These are phyloP conservation scores for Prunus persica DNA, from an alignment of 306 rosid species.

Conservation along the genomic window DNA sequence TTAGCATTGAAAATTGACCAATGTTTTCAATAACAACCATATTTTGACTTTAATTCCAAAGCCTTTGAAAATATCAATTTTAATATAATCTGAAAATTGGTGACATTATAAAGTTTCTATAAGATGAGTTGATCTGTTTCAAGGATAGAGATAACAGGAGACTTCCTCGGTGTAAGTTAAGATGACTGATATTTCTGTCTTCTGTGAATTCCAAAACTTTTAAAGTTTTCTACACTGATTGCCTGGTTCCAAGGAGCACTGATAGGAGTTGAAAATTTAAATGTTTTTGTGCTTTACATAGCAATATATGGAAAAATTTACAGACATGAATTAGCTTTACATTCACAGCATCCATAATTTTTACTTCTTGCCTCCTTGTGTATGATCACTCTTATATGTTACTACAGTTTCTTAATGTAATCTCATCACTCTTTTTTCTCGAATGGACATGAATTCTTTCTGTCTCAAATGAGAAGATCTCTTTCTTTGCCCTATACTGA, in stretches of 20 bases:
- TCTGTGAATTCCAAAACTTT: background rate
- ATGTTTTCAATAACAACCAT: background rate
- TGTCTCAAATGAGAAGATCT: conserved; percentile 43
- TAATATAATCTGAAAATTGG: background rate
- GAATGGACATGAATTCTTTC: conserved; percentile 10
- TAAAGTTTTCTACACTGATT: background rate
- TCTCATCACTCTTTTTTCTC: conserved; percentile 9
- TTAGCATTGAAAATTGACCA: background rate
- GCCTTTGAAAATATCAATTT: background rate
- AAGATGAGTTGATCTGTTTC: background rate
- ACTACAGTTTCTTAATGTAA: conserved; percentile 12
- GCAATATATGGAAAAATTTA: background rate
- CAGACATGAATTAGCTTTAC: background rate
- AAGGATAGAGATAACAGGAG: background rate
- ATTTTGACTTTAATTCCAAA: background rate
- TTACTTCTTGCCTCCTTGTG: conserved; percentile 6
- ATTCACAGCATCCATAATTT: conserved; percentile 4
- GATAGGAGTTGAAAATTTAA: background rate
- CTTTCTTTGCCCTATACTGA: conserved; percentile 46
- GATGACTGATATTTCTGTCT: background rate
- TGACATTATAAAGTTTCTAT: background rate
- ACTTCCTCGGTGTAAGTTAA: background rate
- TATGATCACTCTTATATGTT: conserved; percentile 2
- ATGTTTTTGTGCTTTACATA: background rate
- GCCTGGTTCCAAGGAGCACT: background rate